Evolutionary conservation across 2,329 filamentous ascomycete species (phyloP).

Genomic region (Sarocladium strictum): DNA sequence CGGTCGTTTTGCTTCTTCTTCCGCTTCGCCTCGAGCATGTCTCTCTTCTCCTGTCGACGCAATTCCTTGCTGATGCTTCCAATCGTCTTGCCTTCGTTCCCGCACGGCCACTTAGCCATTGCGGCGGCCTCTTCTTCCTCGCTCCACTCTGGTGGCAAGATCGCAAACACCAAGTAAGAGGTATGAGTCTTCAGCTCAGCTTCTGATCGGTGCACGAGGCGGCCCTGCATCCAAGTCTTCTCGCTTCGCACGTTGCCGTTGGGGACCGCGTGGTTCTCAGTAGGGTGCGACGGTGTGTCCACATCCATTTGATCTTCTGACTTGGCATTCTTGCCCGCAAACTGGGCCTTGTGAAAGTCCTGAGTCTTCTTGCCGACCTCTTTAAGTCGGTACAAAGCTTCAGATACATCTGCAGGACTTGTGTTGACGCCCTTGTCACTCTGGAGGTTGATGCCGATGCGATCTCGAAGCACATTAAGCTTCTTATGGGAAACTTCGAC

Average conservation of each 20-base stretch:
- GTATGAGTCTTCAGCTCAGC: constrained; percentile 92
- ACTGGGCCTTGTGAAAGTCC: constrained; percentile 49
- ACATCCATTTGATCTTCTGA: constrained; percentile 34
- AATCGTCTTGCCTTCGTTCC: constrained; percentile 45
- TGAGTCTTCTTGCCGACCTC: constrained; percentile 66
- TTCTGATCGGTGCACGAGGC: constrained; percentile 74
- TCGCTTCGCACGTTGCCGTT: constrained; percentile 16
- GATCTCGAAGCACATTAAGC: constrained; percentile 76
- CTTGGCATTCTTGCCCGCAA: constrained; percentile 19
- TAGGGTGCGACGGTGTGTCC: constrained; percentile 23
- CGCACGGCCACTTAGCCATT: constrained; percentile 57
- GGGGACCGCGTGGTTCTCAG: constrained; percentile 18
- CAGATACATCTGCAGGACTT: constrained; percentile 66
- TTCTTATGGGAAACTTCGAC: constrained; percentile 78
- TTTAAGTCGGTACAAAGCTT: constrained; percentile 68
- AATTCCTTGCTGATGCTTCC: constrained; percentile 47
- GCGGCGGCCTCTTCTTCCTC: constrained; percentile 72
- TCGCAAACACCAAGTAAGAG: constrained; percentile 91
- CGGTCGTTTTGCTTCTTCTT: constrained; percentile 26
- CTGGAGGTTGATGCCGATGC: constrained; percentile 61
- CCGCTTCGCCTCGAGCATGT: constrained; percentile 42
- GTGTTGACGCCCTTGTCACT: constrained; percentile 66
- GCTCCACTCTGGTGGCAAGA: constrained; percentile 81
- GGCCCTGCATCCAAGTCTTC: constrained; percentile 69
- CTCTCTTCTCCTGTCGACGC: constrained; percentile 51